phyloP scores from a whole-genome alignment of 2,329 filamentous ascomycete genomes.

The Xylaria sp. region DNA sequence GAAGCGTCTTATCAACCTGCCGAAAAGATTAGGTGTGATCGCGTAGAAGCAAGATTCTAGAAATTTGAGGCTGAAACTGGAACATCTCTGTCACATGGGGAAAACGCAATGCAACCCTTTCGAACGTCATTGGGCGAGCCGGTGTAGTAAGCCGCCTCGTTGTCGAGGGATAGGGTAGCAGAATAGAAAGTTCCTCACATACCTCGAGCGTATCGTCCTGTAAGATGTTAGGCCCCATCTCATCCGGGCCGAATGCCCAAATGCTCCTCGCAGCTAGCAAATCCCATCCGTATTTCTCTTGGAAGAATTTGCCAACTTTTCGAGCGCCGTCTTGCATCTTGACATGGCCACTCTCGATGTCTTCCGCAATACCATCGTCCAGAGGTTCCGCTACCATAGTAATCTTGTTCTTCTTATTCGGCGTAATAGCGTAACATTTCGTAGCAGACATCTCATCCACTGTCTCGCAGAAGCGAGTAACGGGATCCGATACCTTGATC shows the following conservation, averaged over 20 bases:
- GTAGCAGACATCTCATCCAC: constrained; percentile 96
- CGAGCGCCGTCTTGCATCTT: constrained; percentile 91
- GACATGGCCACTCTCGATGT: constrained; percentile 89
- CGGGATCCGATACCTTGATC: constrained; percentile 96
- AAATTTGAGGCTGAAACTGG: constrained; percentile 29
- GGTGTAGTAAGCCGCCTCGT: constrained; percentile 34
- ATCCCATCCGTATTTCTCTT: constrained; percentile 97
- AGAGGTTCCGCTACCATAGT: constrained; percentile 98
- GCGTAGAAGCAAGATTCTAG: constrained; percentile 24
- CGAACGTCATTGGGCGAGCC: constrained; percentile 13
- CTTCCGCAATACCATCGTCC: constrained; percentile 90
- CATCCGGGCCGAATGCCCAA: constrained; percentile 97
- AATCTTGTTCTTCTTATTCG: constrained; percentile 99
- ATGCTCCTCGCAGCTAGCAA: constrained; percentile 91
- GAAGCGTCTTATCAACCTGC: constrained; percentile 86
- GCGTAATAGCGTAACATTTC: constrained; percentile 96
- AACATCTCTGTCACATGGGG: constrained; percentile 28
- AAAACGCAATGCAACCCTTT: constrained; percentile 26
- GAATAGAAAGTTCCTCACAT: constrained; percentile 38
- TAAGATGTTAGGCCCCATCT: constrained; percentile 90
- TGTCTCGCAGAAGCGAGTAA: constrained; percentile 96
- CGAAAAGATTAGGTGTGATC: constrained; percentile 37
- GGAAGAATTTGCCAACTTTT: constrained; percentile 94
- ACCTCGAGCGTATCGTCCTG: constrained; percentile 95
- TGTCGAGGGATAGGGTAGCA: constrained; percentile 22